These are phyloP conservation scores for Oryza longistaminata DNA, from an alignment of 176 grass and related monocot species.

Conservation along the genomic window DNA sequence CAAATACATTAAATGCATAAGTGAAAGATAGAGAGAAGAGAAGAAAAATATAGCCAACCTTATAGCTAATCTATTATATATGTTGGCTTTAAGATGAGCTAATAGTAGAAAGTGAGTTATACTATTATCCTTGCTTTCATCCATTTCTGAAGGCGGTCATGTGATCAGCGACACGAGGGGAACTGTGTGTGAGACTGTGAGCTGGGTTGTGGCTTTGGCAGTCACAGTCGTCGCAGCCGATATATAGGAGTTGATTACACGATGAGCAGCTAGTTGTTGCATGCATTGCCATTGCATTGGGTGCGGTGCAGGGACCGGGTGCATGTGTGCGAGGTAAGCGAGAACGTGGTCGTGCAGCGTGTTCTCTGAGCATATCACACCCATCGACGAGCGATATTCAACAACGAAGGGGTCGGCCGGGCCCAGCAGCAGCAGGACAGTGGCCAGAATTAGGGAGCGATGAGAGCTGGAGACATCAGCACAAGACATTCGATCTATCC, in stretches of 20 bases:
- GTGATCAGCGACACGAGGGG: background rate
- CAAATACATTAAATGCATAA: no score
- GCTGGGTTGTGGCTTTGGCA: background rate
- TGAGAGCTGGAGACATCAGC: background rate
- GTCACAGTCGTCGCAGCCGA: background rate
- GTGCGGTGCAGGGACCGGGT: background rate
- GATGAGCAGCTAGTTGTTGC: background rate
- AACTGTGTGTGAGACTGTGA: background rate
- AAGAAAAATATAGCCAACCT: no score
- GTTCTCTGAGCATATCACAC: conserved; percentile 20
- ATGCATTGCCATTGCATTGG: background rate
- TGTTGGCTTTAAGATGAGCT: no score
- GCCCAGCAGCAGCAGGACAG: background rate
- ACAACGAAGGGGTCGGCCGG: background rate
- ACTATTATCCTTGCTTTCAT: no score
- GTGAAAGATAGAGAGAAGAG: no score
- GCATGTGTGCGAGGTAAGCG: conserved; percentile 24
- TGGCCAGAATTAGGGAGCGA: background rate
- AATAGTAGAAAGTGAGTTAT: no score
- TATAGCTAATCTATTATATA: no score
- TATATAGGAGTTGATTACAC: background rate
- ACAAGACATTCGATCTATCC: conserved; percentile 9
- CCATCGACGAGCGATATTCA: background rate
- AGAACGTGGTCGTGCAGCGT: conserved; percentile 34
- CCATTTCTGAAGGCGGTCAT: background rate